Percentiles rank a stretch among this genome's conserved stretches.
Evolutionary conservation across 352 stramenopile genomes (phyloP).

Genomic region (Pythium utonaiense): DNA sequence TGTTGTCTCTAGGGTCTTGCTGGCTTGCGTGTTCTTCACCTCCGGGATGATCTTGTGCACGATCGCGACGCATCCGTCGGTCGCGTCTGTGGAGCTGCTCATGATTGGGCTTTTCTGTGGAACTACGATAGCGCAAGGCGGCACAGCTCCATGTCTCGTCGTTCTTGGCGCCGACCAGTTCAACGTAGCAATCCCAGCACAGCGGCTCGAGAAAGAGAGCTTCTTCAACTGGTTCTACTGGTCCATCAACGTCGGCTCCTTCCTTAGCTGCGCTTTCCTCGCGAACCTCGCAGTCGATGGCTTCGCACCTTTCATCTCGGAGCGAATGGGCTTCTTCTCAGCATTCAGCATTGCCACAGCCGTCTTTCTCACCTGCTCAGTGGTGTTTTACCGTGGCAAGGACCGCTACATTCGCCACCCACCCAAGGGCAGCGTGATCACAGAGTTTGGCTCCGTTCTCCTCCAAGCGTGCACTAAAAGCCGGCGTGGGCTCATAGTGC

Average conservation of each 20-base stretch:
- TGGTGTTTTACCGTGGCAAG: conserved; percentile 71
- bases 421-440: conserved; percentile 67
- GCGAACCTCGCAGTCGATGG: conserved; percentile 90
- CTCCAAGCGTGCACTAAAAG: conserved; percentile 45
- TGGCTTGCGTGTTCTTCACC: conserved; percentile 70
- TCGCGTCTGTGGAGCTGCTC: conserved; percentile 61
- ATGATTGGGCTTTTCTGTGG: conserved; percentile 77
- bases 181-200: conserved; percentile 47
- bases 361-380: conserved; percentile 66
- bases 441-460: conserved; percentile 58
- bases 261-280: conserved; percentile 87
- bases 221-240: conserved; percentile 95
- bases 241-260: conserved; percentile 88
- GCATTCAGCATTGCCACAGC: conserved; percentile 82
- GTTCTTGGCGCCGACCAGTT: conserved; percentile 69
- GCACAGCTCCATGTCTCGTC: conserved; percentile 35
- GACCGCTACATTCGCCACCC: conserved; percentile 53
- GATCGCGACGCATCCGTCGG: conserved; percentile 49
- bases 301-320: conserved; percentile 65
- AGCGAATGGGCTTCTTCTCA: conserved; percentile 82
- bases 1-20: conserved; percentile 46
- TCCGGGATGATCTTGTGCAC: conserved; percentile 61
- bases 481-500: conserved; percentile 51
- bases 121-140: conserved; percentile 37
- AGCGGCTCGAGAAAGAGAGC: conserved; percentile 74